Evolutionary conservation across 129 eudicot genomes (phyloP).

Genomic region (Lactuca saligna): DNA sequence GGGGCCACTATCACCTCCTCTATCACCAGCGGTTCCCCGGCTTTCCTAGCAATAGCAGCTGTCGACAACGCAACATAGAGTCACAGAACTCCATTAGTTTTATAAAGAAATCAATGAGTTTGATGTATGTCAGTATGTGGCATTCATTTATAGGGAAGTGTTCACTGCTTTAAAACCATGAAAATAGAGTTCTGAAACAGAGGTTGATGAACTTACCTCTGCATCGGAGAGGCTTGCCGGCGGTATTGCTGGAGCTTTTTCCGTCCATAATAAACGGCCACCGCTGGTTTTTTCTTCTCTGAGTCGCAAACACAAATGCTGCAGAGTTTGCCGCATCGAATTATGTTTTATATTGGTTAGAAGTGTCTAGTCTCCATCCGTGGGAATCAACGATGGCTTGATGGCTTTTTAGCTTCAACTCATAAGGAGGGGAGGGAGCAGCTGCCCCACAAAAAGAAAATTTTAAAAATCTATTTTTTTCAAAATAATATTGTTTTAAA

Average conservation of each 20-base stretch:
- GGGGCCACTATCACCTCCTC: constrained; percentile 61
- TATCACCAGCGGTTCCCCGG: constrained; percentile 63
- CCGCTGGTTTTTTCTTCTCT: neutral
- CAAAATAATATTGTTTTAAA: too few relatives aligned
- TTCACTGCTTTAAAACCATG: neutral
- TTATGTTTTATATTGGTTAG: neutral
- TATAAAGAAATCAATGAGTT: neutral
- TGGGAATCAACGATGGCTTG: too few relatives aligned
- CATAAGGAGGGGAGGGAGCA: too few relatives aligned
- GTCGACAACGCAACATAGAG: constrained; percentile 11
- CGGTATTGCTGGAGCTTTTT: constrained; percentile 25
- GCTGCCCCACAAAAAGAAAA: too few relatives aligned
- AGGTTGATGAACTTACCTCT: constrained; percentile 33
- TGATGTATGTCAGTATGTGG: neutral
- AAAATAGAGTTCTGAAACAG: neutral
- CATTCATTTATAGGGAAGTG: neutral
- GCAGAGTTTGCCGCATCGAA: neutral
- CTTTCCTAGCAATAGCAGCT: constrained; percentile 61
- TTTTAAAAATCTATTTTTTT: too few relatives aligned
- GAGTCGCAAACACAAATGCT: neutral
- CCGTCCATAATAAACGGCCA: constrained; percentile 27
- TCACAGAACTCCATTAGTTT: neutral
- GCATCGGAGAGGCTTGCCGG: constrained; percentile 52
- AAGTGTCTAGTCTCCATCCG: neutral
- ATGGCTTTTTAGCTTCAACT: too few relatives aligned